phyloP scores from a whole-genome alignment of 106 monocot genomes.

The Dioscorea alata region DNA sequence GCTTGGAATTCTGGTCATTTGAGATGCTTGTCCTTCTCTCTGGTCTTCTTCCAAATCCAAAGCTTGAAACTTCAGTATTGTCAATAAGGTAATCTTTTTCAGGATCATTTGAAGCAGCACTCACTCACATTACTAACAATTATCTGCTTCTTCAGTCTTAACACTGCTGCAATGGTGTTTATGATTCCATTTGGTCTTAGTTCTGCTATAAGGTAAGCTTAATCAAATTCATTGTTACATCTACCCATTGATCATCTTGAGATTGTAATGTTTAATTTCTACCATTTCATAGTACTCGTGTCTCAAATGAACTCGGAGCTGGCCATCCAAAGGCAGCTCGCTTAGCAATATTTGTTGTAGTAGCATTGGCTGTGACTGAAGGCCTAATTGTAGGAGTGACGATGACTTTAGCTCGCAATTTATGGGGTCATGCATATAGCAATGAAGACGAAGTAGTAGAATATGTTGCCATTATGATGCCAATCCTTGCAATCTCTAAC shows the following conservation, averaged over 20 bases:
- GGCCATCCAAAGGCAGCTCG: not conserved
- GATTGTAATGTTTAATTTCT: not conserved
- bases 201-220: slow-evolving; percentile 15
- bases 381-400: slow-evolving; percentile 2
- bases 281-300: slow-evolving; percentile 1
- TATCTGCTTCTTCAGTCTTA: slow-evolving; percentile 12
- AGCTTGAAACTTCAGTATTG: slow-evolving; percentile 43
- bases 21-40: slow-evolving; percentile 48
- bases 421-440: slow-evolving; percentile 11
- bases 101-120: not conserved
- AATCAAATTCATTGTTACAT: not conserved
- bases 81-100: slow-evolving; percentile 17
- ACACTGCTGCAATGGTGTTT: slow-evolving; percentile 17
- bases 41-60: slow-evolving; percentile 55
- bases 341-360: not conserved
- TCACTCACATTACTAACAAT: not conserved
- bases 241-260: not conserved
- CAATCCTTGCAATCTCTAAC: slow-evolving; percentile 37
- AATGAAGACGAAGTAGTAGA: slow-evolving; percentile 3
- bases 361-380: not conserved
- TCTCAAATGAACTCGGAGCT: not conserved
- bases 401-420: not conserved
- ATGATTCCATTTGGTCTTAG: slow-evolving; percentile 10
- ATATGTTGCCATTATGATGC: slow-evolving; percentile 6
- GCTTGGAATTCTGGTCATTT: slow-evolving; percentile 55